phyloP scores from a whole-genome alignment of 768 basidiomycete species.

The Pleurotus pulmonarius region DNA sequence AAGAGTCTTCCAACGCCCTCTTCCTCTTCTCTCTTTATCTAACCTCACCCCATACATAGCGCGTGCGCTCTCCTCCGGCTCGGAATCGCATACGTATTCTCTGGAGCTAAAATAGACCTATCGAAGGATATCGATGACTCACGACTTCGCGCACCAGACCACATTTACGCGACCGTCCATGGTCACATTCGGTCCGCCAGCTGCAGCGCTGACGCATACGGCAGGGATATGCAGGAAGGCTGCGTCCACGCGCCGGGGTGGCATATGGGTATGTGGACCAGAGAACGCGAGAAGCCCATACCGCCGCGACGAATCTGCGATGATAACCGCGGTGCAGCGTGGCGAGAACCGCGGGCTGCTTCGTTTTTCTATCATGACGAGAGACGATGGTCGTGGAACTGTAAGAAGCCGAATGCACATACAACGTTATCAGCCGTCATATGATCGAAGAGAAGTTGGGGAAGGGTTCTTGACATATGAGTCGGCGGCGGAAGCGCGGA shows the following conservation, averaged over 20 bases:
- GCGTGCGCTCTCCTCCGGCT: background rate
- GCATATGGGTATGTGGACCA: background rate
- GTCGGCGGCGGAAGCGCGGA: constrained; percentile 1
- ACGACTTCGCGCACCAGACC: background rate
- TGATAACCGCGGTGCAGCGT: background rate
- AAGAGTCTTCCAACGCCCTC: background rate
- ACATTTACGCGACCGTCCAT: background rate
- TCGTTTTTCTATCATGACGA: background rate
- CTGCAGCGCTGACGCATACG: background rate
- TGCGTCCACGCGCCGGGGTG: constrained; percentile 1
- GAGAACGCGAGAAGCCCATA: background rate
- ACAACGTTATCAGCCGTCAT: constrained; percentile 7
- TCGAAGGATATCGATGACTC: background rate
- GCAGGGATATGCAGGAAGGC: background rate
- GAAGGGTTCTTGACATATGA: constrained; percentile 1
- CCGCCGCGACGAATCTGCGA: background rate
- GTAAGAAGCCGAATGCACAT: background rate
- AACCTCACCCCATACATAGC: background rate
- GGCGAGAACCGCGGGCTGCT: background rate
- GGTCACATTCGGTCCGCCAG: background rate
- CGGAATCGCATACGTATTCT: background rate
- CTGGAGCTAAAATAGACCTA: background rate
- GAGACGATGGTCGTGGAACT: background rate
- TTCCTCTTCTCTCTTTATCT: background rate
- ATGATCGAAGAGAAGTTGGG: constrained; percentile 3